Base-by-base conservation (phyloP, 2,329 filamentous ascomycete species). In the Fusarium floridanum region DNA sequence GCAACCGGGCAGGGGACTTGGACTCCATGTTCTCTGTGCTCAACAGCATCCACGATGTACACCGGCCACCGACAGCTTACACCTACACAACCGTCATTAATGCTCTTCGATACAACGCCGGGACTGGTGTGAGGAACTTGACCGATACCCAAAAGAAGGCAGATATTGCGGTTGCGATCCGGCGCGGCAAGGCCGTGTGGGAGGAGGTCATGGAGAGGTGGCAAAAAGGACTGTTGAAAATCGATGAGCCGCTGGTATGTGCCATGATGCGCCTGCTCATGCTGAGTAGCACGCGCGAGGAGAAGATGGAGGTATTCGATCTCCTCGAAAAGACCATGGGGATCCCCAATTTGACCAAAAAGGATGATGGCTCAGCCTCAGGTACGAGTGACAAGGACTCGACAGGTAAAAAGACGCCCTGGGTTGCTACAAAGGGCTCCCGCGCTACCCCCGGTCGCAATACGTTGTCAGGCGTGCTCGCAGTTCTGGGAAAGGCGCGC, bases 51-150 rank as follows among this genome's bases (percentile, higher is more conserved):
- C 92, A 95, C 17, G 88, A 91, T 16, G 84, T 91, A 0, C 80
- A 88, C 0, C 88, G 90, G 36, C 85, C 91, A 20, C 92, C 95
- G 5, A 97, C 82, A 83, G 86, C 74, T 78, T 89, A 64, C 57
- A 98, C 96, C 0, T 99, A 95, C 80, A 94, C 93, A 1, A 95
- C 91, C 55, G 93, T 99, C 70, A 81, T 99, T 61, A 93, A 95
- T 78, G 94, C 93, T 4, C 88, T 98, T 60, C 89, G 91, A 57
- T 71, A 82, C 64, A 73, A 81, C 50, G 76, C 73, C 16, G 29
- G 76, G 34, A 72, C 77, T 4, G 80, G 76, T 29, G 71, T 69
- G 45, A 80, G 78, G 56, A 72, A 78, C 14, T 66, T 83, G 5
- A 41, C 77, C 1, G 68, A 76, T 4, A 77, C 82, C 17, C 79